Evolutionary conservation across 1,284 basidiomycete species (phyloP), one percentile per base, ranked within the genome.

Genomic region (Ceratobasidium sp.): DNA sequence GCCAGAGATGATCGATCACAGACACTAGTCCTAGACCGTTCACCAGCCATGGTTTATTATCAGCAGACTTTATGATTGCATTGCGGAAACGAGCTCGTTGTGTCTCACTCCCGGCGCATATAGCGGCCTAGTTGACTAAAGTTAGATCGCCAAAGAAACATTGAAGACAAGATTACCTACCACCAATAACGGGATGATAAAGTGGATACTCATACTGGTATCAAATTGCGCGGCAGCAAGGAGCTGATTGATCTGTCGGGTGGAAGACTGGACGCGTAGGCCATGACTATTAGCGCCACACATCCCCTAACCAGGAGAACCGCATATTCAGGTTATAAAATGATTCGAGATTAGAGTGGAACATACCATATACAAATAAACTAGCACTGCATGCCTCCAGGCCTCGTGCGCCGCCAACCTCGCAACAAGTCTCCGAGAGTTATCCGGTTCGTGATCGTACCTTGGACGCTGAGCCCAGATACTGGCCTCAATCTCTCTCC

Each of bases 291-390:
- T 26, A 5, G 62, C 54, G 23, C 40, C 42, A 20, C 56, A 62
- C 57, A 73, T 73, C 12, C 69, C 56, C 56, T 73, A 33, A 33
- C 33, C 33, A 33, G 33, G 33, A 33, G 20, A 61, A 15, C 13
- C 17, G 17, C 9, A 38, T 44, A 20, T 20, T 17, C 12, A 20
- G 7, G 9, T 64, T 26, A 64, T 13, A 9, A 17, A 28, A 48
- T 13, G 23, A 26, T 9, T 17, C 42, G 20, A 52, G 52, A 26
- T 15, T 15, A 26, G 3, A 33, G 38, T 10, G 46, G n/a, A 20
- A 3, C 62, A n/a, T 44, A 75, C 73, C 73, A 75, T 75, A 46
- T 75, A 66, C 6, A 75, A 28, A 23, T 75, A 75, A 26, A 75
- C 56, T 6, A 75, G 42, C n/a, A 65, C 48, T 3, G 62, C 73